Percentiles rank a stretch among this genome's conserved stretches.
Conservation (phyloP, 1,284 basidiomycete genomes). For the Leccinum cinnamomeum region DNA sequence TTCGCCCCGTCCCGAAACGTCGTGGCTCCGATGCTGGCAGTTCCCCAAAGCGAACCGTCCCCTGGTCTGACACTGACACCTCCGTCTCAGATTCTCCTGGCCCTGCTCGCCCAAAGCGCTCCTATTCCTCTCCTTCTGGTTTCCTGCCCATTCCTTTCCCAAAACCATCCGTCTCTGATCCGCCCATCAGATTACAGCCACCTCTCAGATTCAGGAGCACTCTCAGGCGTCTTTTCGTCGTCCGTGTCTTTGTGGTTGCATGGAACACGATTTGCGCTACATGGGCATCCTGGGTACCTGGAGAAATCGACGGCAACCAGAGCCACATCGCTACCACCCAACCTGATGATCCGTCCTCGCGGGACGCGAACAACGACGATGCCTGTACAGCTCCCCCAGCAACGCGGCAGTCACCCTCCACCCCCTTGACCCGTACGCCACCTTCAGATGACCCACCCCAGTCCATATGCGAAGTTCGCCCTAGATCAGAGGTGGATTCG, state of each 20-base stretch:
- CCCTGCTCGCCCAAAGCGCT: conserved; percentile 43
- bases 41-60: conserved; percentile 47
- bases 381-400: conserved; percentile 27
- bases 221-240: conserved; percentile 50
- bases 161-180: conserved; percentile 31
- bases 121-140: conserved; percentile 38
- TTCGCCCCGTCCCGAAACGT: conserved; percentile 15
- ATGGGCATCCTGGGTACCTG: conserved; percentile 43
- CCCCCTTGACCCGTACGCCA: conserved; percentile 4
- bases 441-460: conserved; percentile 11
- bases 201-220: conserved; percentile 34
- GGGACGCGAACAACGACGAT: conserved; percentile 39
- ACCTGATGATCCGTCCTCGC: conserved; percentile 34
- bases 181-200: conserved; percentile 29
- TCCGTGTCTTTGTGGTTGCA: conserved; percentile 49
- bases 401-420: conserved; percentile 8
- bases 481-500: conserved; percentile 14
- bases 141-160: conserved; percentile 34
- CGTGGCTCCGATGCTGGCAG: conserved; percentile 36
- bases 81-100: conserved; percentile 34
- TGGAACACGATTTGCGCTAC: conserved; percentile 54
- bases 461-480: conserved; percentile 5
- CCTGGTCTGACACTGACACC: conserved; percentile 58
- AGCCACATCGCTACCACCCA: conserved; percentile 14
- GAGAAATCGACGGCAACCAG: conserved; percentile 24